These are phyloP conservation scores for Petunia secreta DNA, from an alignment of 257 asterid genomes.

Conservation along the genomic window DNA sequence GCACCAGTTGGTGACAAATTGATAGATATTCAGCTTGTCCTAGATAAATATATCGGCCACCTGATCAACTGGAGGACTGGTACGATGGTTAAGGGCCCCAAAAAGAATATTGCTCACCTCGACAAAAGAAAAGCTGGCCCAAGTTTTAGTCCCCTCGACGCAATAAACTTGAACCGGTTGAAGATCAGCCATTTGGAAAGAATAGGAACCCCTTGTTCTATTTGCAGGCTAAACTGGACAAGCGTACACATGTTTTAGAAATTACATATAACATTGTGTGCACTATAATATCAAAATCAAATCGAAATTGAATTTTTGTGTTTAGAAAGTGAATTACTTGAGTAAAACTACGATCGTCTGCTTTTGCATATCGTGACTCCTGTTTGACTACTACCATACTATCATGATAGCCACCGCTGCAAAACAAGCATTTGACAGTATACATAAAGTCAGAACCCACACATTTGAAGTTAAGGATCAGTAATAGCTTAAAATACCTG, in stretches of 20 bases:
- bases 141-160: conserved; percentile 78
- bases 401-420: conserved; percentile 86
- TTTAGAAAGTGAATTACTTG: conserved; percentile 54
- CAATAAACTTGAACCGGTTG: conserved; percentile 86
- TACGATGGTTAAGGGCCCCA: too few relatives aligned
- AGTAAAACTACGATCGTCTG: conserved; percentile 70
- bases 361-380: conserved; percentile 90
- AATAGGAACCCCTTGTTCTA: conserved; percentile 97
- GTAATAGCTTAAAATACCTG: conserved; percentile 59
- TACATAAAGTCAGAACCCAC: conserved; percentile 22
- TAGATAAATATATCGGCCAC: conserved; percentile 38
- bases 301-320: not conserved
- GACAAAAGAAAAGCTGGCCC: conserved; percentile 90
- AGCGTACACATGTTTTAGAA: conserved; percentile 26
- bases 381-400: conserved; percentile 91
- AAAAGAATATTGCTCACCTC: conserved; percentile 50
- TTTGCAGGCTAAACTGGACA: conserved; percentile 84
- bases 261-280: conserved; percentile 15
- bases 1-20: not conserved
- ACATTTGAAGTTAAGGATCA: conserved; percentile 20
- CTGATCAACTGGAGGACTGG: conserved; percentile 31
- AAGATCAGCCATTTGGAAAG: conserved; percentile 90
- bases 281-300: not conserved
- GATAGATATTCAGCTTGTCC: not conserved
- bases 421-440: conserved; percentile 35